Evolutionary conservation across 108 stramenopile genomes (phyloP), one percentile per base, ranked within the genome.

Genomic region (Tribonema minus): DNA sequence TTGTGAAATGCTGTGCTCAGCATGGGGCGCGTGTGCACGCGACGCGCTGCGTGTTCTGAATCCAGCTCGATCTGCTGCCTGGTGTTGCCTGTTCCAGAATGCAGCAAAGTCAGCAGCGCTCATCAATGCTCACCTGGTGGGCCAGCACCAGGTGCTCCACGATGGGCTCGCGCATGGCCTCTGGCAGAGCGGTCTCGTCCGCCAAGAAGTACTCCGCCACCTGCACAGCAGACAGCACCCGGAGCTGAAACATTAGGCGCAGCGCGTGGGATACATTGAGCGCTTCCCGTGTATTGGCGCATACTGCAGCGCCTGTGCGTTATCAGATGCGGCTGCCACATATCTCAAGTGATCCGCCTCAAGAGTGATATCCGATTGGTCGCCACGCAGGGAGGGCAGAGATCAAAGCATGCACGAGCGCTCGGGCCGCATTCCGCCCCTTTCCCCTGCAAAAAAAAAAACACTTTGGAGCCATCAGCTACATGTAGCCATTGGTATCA

Each of bases 201-300:
- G 78, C 70, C 72, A 90, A 60, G 66, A 89, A 89, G 67, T 74
- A 86, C 33, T 86, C 64, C 15, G 90, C 90, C n/a, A 90, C 90
- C 46, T 54, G 46, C 20, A 15, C 46, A 54, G 36, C 59, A n/a
- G n/a, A n/a, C n/a, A n/a, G n/a, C n/a, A n/a, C n/a, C n/a, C n/a
- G n/a, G 9, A 54, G 9, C 15, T 54, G 46, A 54, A 15, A 54
- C 46, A 54, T 9, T 54, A 54, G 46, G 9, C 9, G 46, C 20
- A 54, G 46, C 46, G n/a, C n/a, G n/a, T n/a, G 20, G 46, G 9
- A 54, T 54, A 20, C 46, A 54, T 54, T 54, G 46, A 54, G 20
- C 15, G 15, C 9, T 9, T 54, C 9, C 46, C 9, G 46, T 54
- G 46, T 54, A 15, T 15, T 54, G 20, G 46, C 46, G 20, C 15